A percentile compares a stretch with the other conserved stretches of the same genome.
Conservation (phyloP, 2,329 filamentous ascomycete genomes). For the Cordyceps farinosa region DNA sequence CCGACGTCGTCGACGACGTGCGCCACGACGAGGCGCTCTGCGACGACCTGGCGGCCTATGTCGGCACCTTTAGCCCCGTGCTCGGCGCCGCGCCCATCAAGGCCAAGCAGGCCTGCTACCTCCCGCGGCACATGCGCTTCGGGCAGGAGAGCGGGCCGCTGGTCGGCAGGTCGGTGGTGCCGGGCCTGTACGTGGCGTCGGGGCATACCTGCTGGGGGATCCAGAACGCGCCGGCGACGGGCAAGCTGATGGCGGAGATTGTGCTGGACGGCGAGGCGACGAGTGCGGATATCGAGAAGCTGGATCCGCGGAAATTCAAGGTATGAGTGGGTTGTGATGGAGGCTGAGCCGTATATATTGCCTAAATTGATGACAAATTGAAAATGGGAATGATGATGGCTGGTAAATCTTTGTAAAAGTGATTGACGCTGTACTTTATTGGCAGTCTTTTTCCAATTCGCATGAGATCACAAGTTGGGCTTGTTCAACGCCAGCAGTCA, state of each 20-base stretch:
- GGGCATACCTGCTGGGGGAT: constrained; percentile 99
- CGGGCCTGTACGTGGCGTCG: constrained; percentile 75
- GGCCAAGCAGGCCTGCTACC: constrained; percentile 84
- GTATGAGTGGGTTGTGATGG: constrained; percentile 32
- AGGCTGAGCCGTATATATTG: no score
- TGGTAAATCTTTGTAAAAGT: no score
- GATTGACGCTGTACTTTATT: no score
- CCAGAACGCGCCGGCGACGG: constrained; percentile 88
- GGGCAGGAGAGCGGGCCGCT: constrained; percentile 66
- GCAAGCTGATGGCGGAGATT: constrained; percentile 75
- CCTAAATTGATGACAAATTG: no score
- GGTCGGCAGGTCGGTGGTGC: constrained; percentile 69
- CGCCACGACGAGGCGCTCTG: constrained; percentile 71
- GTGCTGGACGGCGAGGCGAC: constrained; percentile 67
- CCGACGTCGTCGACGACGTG: constrained; percentile 71
- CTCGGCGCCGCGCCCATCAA: constrained; percentile 67
- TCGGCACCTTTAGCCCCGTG: constrained; percentile 61
- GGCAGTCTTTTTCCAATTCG: no score
- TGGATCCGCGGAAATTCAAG: constrained; percentile 66
- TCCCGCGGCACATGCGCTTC: constrained; percentile 68
- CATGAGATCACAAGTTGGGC: no score
- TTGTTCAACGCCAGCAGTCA: no score
- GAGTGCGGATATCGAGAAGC: constrained; percentile 61
- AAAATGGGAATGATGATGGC: no score
- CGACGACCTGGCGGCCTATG: constrained; percentile 80